Base-by-base conservation (phyloP, 805 yeast species). In the Debaryomyces prosopidis region DNA sequence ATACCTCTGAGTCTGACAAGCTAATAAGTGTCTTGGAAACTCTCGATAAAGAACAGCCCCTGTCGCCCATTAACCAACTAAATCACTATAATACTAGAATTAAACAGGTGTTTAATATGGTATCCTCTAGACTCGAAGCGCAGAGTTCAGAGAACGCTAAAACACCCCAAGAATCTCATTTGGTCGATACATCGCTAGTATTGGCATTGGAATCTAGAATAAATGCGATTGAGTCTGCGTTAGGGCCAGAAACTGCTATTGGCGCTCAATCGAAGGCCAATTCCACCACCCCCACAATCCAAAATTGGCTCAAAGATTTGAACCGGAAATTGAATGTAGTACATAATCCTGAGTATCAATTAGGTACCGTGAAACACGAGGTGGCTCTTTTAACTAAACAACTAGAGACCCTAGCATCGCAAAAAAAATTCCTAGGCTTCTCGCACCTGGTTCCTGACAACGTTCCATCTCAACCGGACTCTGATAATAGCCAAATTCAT, bases 321-420 rank as follows among this genome's bases (percentile, higher is more conserved):
- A 52, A 47, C 3, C 56, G 76, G 3, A 69, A 66, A 46, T 53
- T 68, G 12, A 60, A 62, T 28, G 60, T 71, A 14, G 54, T 71
- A 10, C 54, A 63, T 44, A 67, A 67, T 41, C 75, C 75, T 1
- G 69, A 66, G 23, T 62, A 55, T 46, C 59, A 59, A 11, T 36
- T 67, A 30, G 57, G 45, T 11, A 45, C 46, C 18, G 48, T 69
- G 28, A 60, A 64, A 37, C 44, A 48, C 8, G 61, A 63, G 16
- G 52, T 71, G 6, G 40, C 49, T 9, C 43, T 46, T n/a, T 44
- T 68, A 26, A 55, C 55, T 17, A 50, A 52, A 34, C 65, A 63
- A 14, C 48, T 60, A 15, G 75, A 69, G 18, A 47, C 53, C 10
- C 45, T 61, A 27, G 52, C 51, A 1, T 49, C 64, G 4, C 52